Percentiles rank a stretch among this genome's conserved stretches.
These are phyloP conservation scores for Favolaschia claudopus DNA, from an alignment of 768 basidiomycete species.

Conservation along the genomic window DNA sequence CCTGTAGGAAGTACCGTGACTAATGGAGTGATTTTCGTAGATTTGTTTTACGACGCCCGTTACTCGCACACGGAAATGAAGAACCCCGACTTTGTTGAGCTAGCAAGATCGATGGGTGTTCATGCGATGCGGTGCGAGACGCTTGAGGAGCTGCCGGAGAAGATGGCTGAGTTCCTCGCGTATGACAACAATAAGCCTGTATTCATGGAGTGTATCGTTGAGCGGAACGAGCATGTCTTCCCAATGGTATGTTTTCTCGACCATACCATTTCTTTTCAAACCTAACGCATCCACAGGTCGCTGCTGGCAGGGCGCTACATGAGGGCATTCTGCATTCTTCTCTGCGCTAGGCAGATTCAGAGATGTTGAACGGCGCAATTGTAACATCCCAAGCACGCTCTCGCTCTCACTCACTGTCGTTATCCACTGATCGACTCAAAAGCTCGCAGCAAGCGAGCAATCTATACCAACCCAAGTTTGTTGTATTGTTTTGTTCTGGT, in stretches of 20 bases:
- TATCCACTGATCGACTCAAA: too few species aligned
- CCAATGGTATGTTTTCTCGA: constrained; percentile 88
- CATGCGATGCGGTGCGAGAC: constrained; percentile 84
- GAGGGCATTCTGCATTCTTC: constrained; percentile 85
- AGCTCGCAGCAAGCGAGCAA: too few species aligned
- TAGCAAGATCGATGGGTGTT: constrained; percentile 91
- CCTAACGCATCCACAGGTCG: constrained; percentile 55
- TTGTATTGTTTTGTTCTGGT: too few species aligned
- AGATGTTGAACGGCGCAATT: too few species aligned
- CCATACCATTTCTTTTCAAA: too few species aligned
- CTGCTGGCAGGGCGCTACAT: constrained; percentile 93
- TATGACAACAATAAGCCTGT: constrained; percentile 89
- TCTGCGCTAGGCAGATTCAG: constrained; percentile 40
- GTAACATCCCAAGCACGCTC: too few species aligned
- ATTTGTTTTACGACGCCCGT: constrained; percentile 96
- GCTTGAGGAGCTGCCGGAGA: constrained; percentile 81
- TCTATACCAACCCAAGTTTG: too few species aligned
- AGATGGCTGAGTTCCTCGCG: constrained; percentile 99
- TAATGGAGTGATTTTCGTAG: constrained; percentile 38
- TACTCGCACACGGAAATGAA: constrained; percentile 96
- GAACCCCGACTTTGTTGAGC: constrained; percentile 93
- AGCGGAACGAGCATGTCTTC: constrained; percentile 87
- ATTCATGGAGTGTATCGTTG: constrained; percentile 89
- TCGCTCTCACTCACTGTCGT: too few species aligned
- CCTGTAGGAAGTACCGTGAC: too few species aligned